A percentile compares a stretch with the other conserved stretches of the same genome.
Conservation (phyloP, 768 basidiomycete species). For the Boletus coccyginus region DNA sequence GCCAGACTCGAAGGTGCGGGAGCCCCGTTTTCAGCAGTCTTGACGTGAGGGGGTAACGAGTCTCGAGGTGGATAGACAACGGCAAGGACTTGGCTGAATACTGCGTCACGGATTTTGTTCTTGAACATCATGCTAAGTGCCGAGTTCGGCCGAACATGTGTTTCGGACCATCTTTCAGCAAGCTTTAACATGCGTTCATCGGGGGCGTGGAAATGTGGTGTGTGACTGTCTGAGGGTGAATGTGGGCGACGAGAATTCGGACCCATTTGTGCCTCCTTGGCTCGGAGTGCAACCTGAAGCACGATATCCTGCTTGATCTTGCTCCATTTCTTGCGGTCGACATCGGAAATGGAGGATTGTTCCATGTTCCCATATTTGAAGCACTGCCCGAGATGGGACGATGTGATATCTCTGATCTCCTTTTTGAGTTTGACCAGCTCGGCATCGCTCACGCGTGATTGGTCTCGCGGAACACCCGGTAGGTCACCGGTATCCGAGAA, state of each 20-base stretch:
- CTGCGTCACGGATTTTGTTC: slow-evolving; percentile 58
- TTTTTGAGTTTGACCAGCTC: slow-evolving; percentile 63
- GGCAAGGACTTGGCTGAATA: slow-evolving; percentile 58
- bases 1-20: slow-evolving; percentile 23
- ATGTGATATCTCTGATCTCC: slow-evolving; percentile 69
- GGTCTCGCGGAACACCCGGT: slow-evolving; percentile 26
- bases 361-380: slow-evolving; percentile 38
- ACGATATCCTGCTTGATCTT: slow-evolving; percentile 61
- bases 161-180: slow-evolving; percentile 69
- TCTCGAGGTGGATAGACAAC: slow-evolving; percentile 49
- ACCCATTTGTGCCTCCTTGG: slow-evolving; percentile 42
- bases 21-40: slow-evolving; percentile 22
- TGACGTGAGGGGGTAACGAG: slow-evolving; percentile 29
- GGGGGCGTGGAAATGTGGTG: slow-evolving; percentile 32
- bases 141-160: slow-evolving; percentile 61
- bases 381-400: slow-evolving; percentile 59
- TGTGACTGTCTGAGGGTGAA: slow-evolving; percentile 26
- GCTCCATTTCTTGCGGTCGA: slow-evolving; percentile 53
- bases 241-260: slow-evolving; percentile 20
- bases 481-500: slow-evolving; percentile 44
- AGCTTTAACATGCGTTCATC: slow-evolving; percentile 53
- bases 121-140: slow-evolving; percentile 58
- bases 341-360: slow-evolving; percentile 23
- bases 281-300: slow-evolving; percentile 73
- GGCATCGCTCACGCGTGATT: slow-evolving; percentile 44